Conservation (phyloP, 148 eudicot species). For the Vaccinium corymbosum region DNA sequence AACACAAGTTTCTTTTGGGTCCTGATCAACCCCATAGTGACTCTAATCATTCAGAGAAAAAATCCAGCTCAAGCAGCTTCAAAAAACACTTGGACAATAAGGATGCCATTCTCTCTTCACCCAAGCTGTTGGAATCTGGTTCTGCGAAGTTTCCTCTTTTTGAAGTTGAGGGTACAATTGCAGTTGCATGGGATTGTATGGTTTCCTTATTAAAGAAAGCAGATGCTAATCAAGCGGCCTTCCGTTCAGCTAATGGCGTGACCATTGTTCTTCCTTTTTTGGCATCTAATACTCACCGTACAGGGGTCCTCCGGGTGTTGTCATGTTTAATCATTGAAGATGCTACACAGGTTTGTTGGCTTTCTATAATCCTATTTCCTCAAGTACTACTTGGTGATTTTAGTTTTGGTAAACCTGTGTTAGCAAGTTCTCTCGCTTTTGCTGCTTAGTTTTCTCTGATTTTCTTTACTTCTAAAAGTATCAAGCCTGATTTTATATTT, state of each 20-base stretch:
- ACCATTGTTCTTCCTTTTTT: conserved; percentile 74
- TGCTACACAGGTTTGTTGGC: conserved; percentile 59
- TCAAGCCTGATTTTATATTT: neutral
- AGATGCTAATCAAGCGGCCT: conserved; percentile 84
- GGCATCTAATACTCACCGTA: conserved; percentile 81
- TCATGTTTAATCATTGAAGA: conserved; percentile 93
- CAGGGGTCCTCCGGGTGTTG: conserved; percentile 85
- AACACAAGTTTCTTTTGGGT: conserved; percentile 70
- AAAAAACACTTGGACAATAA: conserved; percentile 75
- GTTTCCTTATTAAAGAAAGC: conserved; percentile 90
- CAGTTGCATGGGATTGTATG: conserved; percentile 94
- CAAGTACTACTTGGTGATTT: conserved; percentile 9
- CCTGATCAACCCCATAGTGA: conserved; percentile 51
- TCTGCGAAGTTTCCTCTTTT: conserved; percentile 86
- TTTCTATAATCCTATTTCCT: neutral
- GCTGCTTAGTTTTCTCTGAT: neutral
- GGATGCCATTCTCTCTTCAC: conserved; percentile 88
- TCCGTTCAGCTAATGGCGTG: conserved; percentile 88
- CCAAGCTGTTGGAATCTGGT: conserved; percentile 81
- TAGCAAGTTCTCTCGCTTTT: neutral
- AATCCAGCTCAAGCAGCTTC: conserved; percentile 66
- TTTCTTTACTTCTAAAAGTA: neutral
- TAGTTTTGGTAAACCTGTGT: conserved; percentile 9
- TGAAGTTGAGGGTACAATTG: conserved; percentile 66
- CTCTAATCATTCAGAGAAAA: conserved; percentile 41